These are phyloP conservation scores for Chalciporus pseudorubinellus DNA, from an alignment of 768 basidiomycete genomes.

Conservation along the genomic window DNA sequence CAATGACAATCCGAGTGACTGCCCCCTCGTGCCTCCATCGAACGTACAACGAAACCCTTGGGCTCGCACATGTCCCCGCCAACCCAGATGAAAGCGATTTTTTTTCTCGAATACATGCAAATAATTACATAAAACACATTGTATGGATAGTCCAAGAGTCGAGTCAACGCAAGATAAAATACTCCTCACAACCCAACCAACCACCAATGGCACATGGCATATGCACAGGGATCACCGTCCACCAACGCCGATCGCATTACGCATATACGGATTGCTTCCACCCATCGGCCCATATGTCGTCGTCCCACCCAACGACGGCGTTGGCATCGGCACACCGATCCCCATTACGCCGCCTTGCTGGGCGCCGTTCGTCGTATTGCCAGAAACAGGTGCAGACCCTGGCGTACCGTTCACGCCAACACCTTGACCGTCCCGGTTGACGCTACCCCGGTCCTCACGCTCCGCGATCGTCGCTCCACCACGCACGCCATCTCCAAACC, in stretches of 20 bases:
- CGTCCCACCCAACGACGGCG: conserved; percentile 36
- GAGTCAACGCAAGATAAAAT: conserved; percentile 23
- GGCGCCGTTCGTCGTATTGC: conserved; percentile 36
- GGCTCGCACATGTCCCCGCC: no score
- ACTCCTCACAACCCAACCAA: neutral
- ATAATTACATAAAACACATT: conserved; percentile 34
- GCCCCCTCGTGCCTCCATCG: no score
- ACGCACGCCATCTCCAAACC: conserved; percentile 60
- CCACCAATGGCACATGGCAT: neutral
- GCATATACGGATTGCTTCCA: conserved; percentile 61
- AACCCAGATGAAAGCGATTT: no score
- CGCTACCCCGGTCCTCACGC: conserved; percentile 58
- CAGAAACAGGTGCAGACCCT: conserved; percentile 21
- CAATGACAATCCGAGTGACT: no score
- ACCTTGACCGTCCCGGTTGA: conserved; percentile 44
- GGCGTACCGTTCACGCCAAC: conserved; percentile 48
- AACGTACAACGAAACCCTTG: no score
- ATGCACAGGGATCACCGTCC: conserved; percentile 39
- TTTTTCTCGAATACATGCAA: conserved; percentile 24
- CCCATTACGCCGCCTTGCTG: conserved; percentile 48
- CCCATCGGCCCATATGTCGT: conserved; percentile 61
- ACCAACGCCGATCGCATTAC: conserved; percentile 55
- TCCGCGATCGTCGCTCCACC: conserved; percentile 82
- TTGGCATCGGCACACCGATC: conserved; percentile 42
- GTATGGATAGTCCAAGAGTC: conserved; percentile 17